A percentile compares a stretch with the other conserved stretches of the same genome.
Conservation (phyloP, 345 rosid species). For the Populus nigra region DNA sequence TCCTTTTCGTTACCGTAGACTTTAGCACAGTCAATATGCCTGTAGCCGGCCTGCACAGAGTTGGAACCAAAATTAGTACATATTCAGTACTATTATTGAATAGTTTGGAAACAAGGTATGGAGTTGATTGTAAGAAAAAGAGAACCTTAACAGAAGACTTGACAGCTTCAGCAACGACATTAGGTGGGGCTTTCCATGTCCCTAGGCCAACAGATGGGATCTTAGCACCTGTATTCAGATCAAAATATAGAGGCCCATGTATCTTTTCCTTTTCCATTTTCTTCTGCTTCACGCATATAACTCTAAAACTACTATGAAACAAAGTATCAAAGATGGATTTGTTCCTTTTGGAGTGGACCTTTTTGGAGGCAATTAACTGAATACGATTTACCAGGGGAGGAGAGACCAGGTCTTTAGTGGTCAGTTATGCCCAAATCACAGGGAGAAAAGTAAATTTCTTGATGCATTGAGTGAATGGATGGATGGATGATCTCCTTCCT, state of each 20-base stretch:
- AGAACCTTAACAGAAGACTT: constrained; percentile 8
- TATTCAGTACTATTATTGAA: not conserved
- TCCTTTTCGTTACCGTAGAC: constrained; percentile 54
- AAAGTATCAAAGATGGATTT: too few relatives aligned
- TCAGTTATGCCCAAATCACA: not conserved
- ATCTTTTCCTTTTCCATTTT: constrained; percentile 29
- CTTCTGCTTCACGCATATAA: not conserved
- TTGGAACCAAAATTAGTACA: not conserved
- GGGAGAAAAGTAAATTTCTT: not conserved
- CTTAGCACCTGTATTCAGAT: constrained; percentile 52
- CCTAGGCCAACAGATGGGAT: constrained; percentile 54
- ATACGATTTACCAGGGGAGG: not conserved
- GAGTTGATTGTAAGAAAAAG: not conserved
- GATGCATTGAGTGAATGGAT: not conserved
- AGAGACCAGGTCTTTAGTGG: not conserved
- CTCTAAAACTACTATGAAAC: too few relatives aligned
- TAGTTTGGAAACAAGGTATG: not conserved
- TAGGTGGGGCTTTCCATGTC: constrained; percentile 47
- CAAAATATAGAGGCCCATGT: constrained; percentile 28
- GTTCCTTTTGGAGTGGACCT: not conserved
- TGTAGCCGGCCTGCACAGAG: constrained; percentile 47
- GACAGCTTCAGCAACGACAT: constrained; percentile 28
- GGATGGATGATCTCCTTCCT: too few relatives aligned
- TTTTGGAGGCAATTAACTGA: not conserved
- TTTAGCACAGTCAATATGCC: constrained; percentile 48